phyloP scores from a whole-genome alignment of 164 flowering plant species.

The Warburgia ugandensis region DNA sequence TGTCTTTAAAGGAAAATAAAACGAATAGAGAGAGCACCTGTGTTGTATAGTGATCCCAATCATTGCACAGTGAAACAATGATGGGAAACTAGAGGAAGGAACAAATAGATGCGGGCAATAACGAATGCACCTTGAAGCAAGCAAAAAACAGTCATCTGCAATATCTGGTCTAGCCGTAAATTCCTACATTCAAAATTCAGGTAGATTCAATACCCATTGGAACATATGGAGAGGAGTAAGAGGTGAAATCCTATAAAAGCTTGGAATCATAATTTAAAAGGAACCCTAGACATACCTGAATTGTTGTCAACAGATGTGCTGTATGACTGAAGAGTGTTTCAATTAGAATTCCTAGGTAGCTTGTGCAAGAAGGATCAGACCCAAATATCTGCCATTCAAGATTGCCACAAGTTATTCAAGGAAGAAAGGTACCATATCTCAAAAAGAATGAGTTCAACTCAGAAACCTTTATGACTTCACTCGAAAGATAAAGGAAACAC shows the following conservation, averaged over 20 bases:
- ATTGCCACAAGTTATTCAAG: slow-evolving; percentile 1
- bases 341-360: slow-evolving; percentile 61
- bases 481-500: slow-evolving; percentile 94
- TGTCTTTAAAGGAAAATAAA: slow-evolving; percentile 4
- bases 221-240: not conserved
- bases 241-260: slow-evolving; percentile 3
- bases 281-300: slow-evolving; percentile 40
- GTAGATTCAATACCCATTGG: slow-evolving; percentile 1
- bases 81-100: slow-evolving; percentile 69
- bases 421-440: not conserved
- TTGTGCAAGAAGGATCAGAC: slow-evolving; percentile 87
- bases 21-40: slow-evolving; percentile 42
- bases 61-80: slow-evolving; percentile 81
- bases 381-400: slow-evolving; percentile 77
- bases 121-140: slow-evolving; percentile 96
- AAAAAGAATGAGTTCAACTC: not conserved
- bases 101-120: slow-evolving; percentile 91
- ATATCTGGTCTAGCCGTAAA: slow-evolving; percentile 91
- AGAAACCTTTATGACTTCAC: slow-evolving; percentile 95
- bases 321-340: slow-evolving; percentile 87
- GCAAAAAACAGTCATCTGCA: slow-evolving; percentile 95
- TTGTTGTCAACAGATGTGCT: slow-evolving; percentile 60
- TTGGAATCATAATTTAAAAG: not conserved
- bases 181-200: slow-evolving; percentile 41
- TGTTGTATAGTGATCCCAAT: slow-evolving; percentile 91